Evolutionary conservation across 192 early-diverging fungal genomes (phyloP), one percentile per base, ranked within the genome.

Genomic region (Entomortierella parvispora): DNA sequence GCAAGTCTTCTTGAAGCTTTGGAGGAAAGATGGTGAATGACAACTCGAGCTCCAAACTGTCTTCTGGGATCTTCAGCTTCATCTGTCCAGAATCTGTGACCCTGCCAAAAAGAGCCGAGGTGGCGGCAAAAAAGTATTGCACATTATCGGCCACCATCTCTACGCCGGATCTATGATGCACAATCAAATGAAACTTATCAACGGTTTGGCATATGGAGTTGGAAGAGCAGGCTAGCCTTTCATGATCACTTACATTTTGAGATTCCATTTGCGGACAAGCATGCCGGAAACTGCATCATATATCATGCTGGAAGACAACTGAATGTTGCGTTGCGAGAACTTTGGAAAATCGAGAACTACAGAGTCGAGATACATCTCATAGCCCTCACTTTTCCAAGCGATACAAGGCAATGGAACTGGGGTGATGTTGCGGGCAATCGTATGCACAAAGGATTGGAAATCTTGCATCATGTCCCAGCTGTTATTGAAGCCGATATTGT

Each of bases 391-490:
- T 17, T 49, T 62, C 64, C 64, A 66, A 18, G 47, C 53, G n/a
- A 76, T 55, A 14, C 64, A 50, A 7, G 71, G 71, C 31, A 76
- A 46, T 3, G 65, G 71, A 29, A 76, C 28, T 17, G 65, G 51
- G 0, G 44, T 52, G n/a, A 56, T 50, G 37, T 62, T 28, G 4
- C 18, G n/a, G 20, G 43, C 58, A 5, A 37, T 20, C 23, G 46
- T n/a, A 8, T n/a, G 42, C 0, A 76, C 26, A 15, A 76, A 45
- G 5, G 44, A 37, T 28, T 66, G 56, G 44, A 76, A 62, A 50
- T 62, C 71, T 2, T 42, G 47, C 71, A 67, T 76, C 28, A 67
- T 50, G 31, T 76, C 58, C 71, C 71, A 76, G 20, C 40, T 44
- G 20, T 31, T 32, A 26, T 37, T 45, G 5, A 28, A 9, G 0